Base-by-base conservation (phyloP, 179 eudicot genomes). In the Sideroxylon spinosum region DNA sequence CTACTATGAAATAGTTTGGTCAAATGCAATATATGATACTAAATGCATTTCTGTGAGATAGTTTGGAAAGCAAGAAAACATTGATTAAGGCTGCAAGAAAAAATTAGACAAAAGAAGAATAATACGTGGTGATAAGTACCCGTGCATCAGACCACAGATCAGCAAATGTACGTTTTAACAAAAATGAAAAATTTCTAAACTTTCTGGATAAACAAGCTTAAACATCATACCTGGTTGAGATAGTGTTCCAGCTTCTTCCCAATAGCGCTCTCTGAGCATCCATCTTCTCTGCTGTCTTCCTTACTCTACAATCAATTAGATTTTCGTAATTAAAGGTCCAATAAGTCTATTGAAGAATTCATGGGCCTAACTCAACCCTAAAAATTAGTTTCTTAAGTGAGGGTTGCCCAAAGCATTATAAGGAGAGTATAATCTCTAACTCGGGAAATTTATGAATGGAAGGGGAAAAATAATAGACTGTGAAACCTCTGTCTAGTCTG, bases 211-310 rank as follows among this genome's bases (percentile, higher is more conserved):
- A n/a, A 37, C 11, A 20, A 67, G 28, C 25, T 28, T 60, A 80
- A 44, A 55, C 23, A 37, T 32, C 80, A 56, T 72, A 81, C 86
- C 86, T 68, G 12, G 66, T 22, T 71, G 86, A 77, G 19, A 71
- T 52, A 66, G 80, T 52, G 29, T 78, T 84, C 81, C 85, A 84
- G 85, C 79, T 87, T 64, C 71, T 73, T 78, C 87, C 90, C 59
- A 72, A 29, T 26, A 82, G 87, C 65, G 76, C 82, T 78, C 82
- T 84, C 77, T 64, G 85, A 82, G 81, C 79, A 69, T 29, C 65
- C 56, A 75, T 68, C 76, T 84, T 84, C 26, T 83, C 86, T 68
- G 82, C 78, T 14, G 72, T 60, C 81, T 83, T 88, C 82, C 82
- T 82, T 46, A 56, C n/a, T 68, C 87, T 84, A 73, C 66, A 56